These are phyloP conservation scores for Kodamaea nitidulidarum DNA, from an alignment of 805 yeast genomes.

Conservation along the genomic window DNA sequence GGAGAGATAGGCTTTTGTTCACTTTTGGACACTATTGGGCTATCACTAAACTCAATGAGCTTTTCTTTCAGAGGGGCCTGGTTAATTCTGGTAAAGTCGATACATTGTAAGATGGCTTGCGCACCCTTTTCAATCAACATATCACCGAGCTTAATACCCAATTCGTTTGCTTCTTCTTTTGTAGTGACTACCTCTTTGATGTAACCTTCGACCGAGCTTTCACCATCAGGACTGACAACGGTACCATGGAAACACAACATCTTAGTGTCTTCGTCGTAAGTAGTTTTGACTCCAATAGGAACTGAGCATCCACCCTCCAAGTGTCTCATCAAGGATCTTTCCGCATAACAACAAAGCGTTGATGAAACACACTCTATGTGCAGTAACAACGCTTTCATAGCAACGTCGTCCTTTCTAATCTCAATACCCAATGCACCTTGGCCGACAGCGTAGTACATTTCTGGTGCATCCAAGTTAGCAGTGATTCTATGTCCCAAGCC, in stretches of 20 bases:
- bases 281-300: slow-evolving; percentile 86
- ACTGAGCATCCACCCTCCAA: slow-evolving; percentile 98
- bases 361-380: slow-evolving; percentile 64
- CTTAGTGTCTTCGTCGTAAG: slow-evolving; percentile 42
- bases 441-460: slow-evolving; percentile 96
- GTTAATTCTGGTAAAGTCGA: slow-evolving; percentile 65
- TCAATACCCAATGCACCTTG: slow-evolving; percentile 97
- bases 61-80: slow-evolving; percentile 16
- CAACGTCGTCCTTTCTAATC: slow-evolving; percentile 65
- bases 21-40: not conserved
- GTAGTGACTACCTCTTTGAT: slow-evolving; percentile 34
- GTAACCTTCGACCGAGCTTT: slow-evolving; percentile 57
- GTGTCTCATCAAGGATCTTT: slow-evolving; percentile 78
- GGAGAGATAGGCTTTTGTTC: not conserved
- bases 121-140: slow-evolving; percentile 74
- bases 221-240: slow-evolving; percentile 84
- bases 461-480: slow-evolving; percentile 61
- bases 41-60: not conserved
- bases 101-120: slow-evolving; percentile 71
- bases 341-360: slow-evolving; percentile 78
- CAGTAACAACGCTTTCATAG: slow-evolving; percentile 54
- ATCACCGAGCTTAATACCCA: slow-evolving; percentile 70
- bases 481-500: slow-evolving; percentile 76
- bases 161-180: slow-evolving; percentile 58
- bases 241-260: slow-evolving; percentile 58